A percentile compares a stretch with the other conserved stretches of the same genome.
These are phyloP conservation scores for Przewalskia tangutica DNA, from an alignment of 257 asterid species.

Conservation along the genomic window DNA sequence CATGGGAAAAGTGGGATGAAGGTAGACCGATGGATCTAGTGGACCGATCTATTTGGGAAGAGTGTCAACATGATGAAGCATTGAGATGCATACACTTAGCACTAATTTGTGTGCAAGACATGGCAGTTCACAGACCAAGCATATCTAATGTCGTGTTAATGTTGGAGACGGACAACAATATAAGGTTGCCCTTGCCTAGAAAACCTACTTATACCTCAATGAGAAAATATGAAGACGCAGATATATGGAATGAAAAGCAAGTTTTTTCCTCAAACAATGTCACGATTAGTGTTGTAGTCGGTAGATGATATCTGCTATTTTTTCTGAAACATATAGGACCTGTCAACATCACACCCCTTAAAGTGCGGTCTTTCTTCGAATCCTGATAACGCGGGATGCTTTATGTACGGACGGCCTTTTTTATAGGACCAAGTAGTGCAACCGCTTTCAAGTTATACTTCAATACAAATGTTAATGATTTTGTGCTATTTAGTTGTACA, in stretches of 20 bases:
- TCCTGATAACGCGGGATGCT: no score
- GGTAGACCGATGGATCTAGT: conserved; percentile 39
- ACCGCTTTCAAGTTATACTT: no score
- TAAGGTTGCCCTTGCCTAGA: conserved; percentile 42
- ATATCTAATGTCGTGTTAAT: conserved; percentile 57
- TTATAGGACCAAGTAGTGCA: no score
- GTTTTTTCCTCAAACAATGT: conserved; percentile 47
- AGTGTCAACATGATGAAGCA: conserved; percentile 30
- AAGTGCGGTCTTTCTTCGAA: no score
- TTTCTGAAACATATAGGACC: background rate
- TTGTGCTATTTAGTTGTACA: no score
- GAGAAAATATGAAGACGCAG: conserved; percentile 32
- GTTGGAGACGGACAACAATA: conserved; percentile 50
- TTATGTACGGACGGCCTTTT: no score
- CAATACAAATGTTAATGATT: no score
- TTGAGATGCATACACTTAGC: conserved; percentile 60
- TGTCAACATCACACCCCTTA: no score
- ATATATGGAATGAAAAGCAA: conserved; percentile 30
- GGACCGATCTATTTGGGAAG: conserved; percentile 32
- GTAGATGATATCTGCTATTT: conserved; percentile 33
- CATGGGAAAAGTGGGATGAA: conserved; percentile 69
- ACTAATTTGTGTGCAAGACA: conserved; percentile 71
- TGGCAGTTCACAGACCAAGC: conserved; percentile 47
- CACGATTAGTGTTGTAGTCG: conserved; percentile 51
- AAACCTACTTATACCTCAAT: conserved; percentile 53